phyloP scores from a whole-genome alignment of 176 grass and related monocot species.

The Canna indica region DNA sequence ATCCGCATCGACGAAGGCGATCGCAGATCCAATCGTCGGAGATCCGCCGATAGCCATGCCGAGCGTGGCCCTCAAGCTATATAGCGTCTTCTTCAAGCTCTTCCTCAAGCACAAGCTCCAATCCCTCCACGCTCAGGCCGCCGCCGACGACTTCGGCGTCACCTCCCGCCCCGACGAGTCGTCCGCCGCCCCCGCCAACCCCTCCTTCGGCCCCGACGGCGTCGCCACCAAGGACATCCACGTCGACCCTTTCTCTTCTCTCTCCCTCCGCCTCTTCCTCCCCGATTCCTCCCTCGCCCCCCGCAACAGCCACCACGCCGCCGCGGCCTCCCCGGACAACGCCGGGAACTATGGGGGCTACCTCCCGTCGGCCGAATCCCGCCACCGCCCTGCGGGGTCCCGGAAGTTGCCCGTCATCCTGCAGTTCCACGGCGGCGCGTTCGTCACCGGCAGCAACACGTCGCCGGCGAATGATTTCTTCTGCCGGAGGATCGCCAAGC shows the following conservation, averaged over 20 bases:
- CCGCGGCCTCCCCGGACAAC: neutral
- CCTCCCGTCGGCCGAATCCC: constrained; percentile 28
- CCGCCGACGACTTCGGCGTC: constrained; percentile 35
- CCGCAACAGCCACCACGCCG: constrained; percentile 1
- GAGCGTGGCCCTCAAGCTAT: constrained; percentile 49
- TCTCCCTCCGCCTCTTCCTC: constrained; percentile 58
- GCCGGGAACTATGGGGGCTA: constrained; percentile 48
- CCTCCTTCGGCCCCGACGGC: constrained; percentile 44
- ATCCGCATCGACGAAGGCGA: neutral
- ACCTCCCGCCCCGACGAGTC: constrained; percentile 48
- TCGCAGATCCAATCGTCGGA: neutral
- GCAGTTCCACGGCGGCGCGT: constrained; percentile 75
- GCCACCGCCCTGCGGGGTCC: constrained; percentile 12
- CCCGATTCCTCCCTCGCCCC: constrained; percentile 24
- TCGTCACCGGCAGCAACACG: constrained; percentile 46
- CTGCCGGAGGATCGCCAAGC: constrained; percentile 51
- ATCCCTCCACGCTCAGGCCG: constrained; percentile 25
- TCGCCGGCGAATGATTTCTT: constrained; percentile 71
- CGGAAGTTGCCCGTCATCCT: constrained; percentile 55
- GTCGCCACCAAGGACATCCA: constrained; percentile 82
- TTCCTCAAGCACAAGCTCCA: constrained; percentile 53
- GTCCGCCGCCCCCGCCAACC: constrained; percentile 39
- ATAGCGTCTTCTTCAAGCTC: constrained; percentile 83
- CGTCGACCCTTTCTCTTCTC: constrained; percentile 54
- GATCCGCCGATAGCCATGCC: constrained; percentile 43